phyloP scores from a whole-genome alignment of 169 alveolate species.

The Haemoproteus tartakovskyi region DNA sequence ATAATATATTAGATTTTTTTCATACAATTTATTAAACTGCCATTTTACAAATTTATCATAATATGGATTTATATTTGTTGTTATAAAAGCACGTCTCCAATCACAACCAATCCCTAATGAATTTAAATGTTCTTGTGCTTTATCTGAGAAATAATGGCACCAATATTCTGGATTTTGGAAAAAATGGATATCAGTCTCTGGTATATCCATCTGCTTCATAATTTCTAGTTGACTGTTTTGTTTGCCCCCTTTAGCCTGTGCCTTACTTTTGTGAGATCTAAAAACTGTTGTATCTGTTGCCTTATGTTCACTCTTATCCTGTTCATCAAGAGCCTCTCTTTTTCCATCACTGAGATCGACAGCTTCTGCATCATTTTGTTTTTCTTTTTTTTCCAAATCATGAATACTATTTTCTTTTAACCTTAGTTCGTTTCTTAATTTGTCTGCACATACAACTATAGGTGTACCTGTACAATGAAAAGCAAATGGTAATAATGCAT shows the following conservation, averaged over 20 bases:
- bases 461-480: slow-evolving; percentile 99
- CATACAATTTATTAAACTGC: slow-evolving; percentile 95
- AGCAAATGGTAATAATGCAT: slow-evolving; percentile 96
- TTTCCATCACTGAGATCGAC: not conserved
- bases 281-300: slow-evolving; percentile 75
- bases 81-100: slow-evolving; percentile 98
- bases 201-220: slow-evolving; percentile 90
- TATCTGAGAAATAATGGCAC: slow-evolving; percentile 97
- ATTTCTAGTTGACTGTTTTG: slow-evolving; percentile 88
- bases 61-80: slow-evolving; percentile 97
- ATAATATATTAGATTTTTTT: slow-evolving; percentile 66
- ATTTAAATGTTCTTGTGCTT: slow-evolving; percentile 90
- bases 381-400: not conserved
- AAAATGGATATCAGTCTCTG: slow-evolving; percentile 91
- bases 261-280: slow-evolving; percentile 82
- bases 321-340: slow-evolving; percentile 4
- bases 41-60: slow-evolving; percentile 94
- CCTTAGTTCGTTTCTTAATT: slow-evolving; percentile 84
- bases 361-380: not conserved
- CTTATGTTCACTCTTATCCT: slow-evolving; percentile 1
- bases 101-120: slow-evolving; percentile 85
- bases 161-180: slow-evolving; percentile 96
- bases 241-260: slow-evolving; percentile 83
- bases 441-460: slow-evolving; percentile 96
- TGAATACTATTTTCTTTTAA: not conserved